Evolutionary conservation across 441 rosid species (phyloP), one percentile per base, ranked within the genome.

Genomic region (Populus trichocarpa): DNA sequence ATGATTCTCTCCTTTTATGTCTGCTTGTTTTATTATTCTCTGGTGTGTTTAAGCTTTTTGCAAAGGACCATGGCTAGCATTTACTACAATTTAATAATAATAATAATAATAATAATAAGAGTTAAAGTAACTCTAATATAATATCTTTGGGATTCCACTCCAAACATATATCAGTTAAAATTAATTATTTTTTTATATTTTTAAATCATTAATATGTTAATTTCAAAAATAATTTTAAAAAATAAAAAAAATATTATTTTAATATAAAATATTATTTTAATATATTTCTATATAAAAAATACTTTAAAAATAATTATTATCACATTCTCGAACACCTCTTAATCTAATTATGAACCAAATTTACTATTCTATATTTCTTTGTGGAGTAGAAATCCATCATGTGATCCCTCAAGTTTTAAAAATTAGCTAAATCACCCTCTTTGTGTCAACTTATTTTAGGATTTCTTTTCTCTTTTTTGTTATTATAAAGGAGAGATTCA

Each of bases 1-100:
- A 87, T 86, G 26, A 84, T 82, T 85, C 85, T 70, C 75, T 72
- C 26, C 12, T 14, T n/a, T 8, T 57, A 28, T 70, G 50, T 28
- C 23, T 0, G 16, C 12, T 22, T 46, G 14, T 40, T 28, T 13
- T 18, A 3, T 68, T 6, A 14, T 32, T 59, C 4, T n/a, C 64
- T 8, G 64, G 12, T n/a, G 23, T 59, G 64, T n/a, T 2, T 7
- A n/a, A 9, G 9, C 25, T 59, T 59, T n/a, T 8, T 20, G 64
- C 25, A n/a, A n/a, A 59, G 64, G n/a, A 20, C 25, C 3, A 2
- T 61, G 10, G 26, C 28, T 22, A 61, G 66, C 66, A 22, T 61
- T 61, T 22, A 61, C 12, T 22, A 61, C 66, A 22, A 22, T 61
- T 63, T 63, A 63, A 63, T 63, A 46, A 0, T 63, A 63, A 22